Percentiles rank a stretch among this genome's conserved stretches.
phyloP scores from a whole-genome alignment of 805 yeast species.

The Zygotorulaspora florentina region DNA sequence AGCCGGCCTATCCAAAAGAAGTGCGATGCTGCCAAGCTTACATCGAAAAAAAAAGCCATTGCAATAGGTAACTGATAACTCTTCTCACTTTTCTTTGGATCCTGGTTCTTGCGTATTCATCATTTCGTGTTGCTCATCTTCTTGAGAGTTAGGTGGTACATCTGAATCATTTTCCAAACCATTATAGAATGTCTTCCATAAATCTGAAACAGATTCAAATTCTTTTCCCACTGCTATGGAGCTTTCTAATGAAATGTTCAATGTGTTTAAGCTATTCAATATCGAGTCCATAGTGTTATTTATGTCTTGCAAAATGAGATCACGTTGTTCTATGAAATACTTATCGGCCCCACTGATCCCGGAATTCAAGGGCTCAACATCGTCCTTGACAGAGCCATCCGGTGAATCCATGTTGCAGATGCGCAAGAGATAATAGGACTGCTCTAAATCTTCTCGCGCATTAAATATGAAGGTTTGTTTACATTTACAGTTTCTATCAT shows the following conservation, averaged over 20 bases:
- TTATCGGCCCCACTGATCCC: constrained; percentile 19
- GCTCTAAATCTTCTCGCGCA: too few species aligned
- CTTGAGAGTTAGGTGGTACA: constrained; percentile 7
- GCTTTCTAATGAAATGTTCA: constrained; percentile 64
- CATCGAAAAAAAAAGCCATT: constrained; percentile 9
- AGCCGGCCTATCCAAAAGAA: constrained; percentile 26
- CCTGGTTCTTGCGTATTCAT: background rate
- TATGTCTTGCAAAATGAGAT: constrained; percentile 30
- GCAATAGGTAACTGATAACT: background rate
- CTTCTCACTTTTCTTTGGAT: background rate
- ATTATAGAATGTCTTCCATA: constrained; percentile 68
- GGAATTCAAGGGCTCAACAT: constrained; percentile 1
- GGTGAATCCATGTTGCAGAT: constrained; percentile 2
- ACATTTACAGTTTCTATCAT: background rate
- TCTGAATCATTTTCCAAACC: constrained; percentile 33
- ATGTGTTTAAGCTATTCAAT: constrained; percentile 55
- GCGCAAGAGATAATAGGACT: background rate
- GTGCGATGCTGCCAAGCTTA: constrained; percentile 13
- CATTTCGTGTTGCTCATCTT: constrained; percentile 4
- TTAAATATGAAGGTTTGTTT: background rate
- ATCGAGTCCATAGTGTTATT: constrained; percentile 55
- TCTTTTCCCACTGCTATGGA: constrained; percentile 72
- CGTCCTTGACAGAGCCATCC: constrained; percentile 1
- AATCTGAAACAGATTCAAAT: constrained; percentile 63
- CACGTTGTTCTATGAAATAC: constrained; percentile 30